Percentiles rank a stretch among this genome's conserved stretches.
These are phyloP conservation scores for Leccinum variicolor DNA, from an alignment of 768 basidiomycete species.

Conservation along the genomic window DNA sequence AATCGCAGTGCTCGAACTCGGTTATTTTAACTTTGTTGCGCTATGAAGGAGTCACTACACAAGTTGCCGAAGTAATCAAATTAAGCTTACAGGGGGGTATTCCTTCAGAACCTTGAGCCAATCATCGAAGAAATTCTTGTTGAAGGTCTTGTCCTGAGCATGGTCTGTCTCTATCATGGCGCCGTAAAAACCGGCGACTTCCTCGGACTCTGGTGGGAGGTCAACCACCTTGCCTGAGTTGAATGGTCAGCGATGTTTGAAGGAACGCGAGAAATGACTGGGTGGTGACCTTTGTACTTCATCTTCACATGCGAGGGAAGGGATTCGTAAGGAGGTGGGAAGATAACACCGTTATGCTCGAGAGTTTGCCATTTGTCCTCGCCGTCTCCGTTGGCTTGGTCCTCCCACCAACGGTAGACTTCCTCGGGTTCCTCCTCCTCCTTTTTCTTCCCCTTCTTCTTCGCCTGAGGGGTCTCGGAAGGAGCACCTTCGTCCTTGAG, in stretches of 20 bases:
- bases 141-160: constrained; percentile 82
- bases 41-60: constrained; percentile 34
- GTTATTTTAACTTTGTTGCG: constrained; percentile 71
- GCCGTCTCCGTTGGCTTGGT: constrained; percentile 68
- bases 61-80: constrained; percentile 5
- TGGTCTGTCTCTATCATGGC: constrained; percentile 93
- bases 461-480: constrained; percentile 46
- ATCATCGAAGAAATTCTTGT: constrained; percentile 94
- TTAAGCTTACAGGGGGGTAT: constrained; percentile 72
- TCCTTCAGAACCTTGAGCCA: constrained; percentile 75
- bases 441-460: constrained; percentile 55
- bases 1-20: constrained; percentile 82
- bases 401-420: constrained; percentile 87
- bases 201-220: constrained; percentile 85
- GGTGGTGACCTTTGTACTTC: constrained; percentile 82
- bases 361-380: constrained; percentile 92
- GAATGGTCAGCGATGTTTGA: constrained; percentile 14
- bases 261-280: constrained; percentile 8
- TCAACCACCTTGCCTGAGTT: constrained; percentile 68
- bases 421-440: constrained; percentile 63
- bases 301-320: constrained; percentile 84
- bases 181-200: constrained; percentile 95
- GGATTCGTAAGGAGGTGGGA: constrained; percentile 91
- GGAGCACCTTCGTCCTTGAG: constrained; percentile 43
- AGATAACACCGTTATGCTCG: constrained; percentile 91